Base-by-base conservation (phyloP, 768 basidiomycete genomes). In the Leucogyrophana mollusca region DNA sequence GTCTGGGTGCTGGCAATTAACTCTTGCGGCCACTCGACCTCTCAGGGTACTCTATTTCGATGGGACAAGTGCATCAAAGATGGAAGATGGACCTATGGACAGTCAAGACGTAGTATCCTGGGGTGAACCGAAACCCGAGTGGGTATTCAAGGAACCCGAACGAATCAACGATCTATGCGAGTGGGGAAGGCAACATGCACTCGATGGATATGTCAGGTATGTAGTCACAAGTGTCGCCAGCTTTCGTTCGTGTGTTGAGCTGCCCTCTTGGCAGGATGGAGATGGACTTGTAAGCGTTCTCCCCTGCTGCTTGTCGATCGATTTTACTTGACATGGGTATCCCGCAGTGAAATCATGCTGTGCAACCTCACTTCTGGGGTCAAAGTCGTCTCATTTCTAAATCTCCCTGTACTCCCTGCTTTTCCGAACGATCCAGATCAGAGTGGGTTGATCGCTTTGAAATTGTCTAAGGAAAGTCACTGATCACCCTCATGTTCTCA, bases 141-240 rank as follows among this genome's bases (percentile, higher is more conserved):
- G 50, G 41, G 33, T 3, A 10, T 16, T 20, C 3, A 47, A 54
- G 1, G 68, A 73, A 8, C 4, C 9, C n/a, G 38, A 55, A 24
- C 55, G 69, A 16, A 64, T 67, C 22, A 4, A 27, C 11, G 50
- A 56, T 18, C 30, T 72, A 2, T 72, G 71, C 40, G 45, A 50
- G 10, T 71, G 70, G 70, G 67, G 62, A 1, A 56, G 53, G 34
- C 37, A 45, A 21, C 46, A 62, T 5, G 61, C 58, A 3, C 27
- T 71, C 5, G 70, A 70, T 32, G 70, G 61, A 2, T 67, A 66
- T 34, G 59, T 70, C 18, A 59, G 66, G 64, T 50, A 43, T 20
- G 32, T 24, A 11, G 17, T 1, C 17, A 20, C 6, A 6, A 30
- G 13, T 30, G 27, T 30, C 27, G 7, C 27, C 13, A 30, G 13